phyloP scores from a whole-genome alignment of 768 basidiomycete genomes.

The Lactarius indigo region DNA sequence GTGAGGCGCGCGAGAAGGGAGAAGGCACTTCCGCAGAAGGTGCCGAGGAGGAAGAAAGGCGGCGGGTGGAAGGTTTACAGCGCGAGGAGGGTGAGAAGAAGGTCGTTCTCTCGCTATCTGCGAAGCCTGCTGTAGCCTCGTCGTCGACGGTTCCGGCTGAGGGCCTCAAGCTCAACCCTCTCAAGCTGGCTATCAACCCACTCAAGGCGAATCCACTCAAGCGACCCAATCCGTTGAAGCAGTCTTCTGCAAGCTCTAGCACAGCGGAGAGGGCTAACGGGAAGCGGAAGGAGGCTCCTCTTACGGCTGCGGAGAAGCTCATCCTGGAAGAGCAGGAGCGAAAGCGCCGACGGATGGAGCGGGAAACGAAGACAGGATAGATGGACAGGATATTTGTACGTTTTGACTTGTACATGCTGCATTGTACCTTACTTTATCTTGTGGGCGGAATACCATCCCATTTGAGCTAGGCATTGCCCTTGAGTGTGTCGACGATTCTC shows the following conservation, averaged over 20 bases:
- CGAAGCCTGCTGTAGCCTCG: slow-evolving; percentile 43
- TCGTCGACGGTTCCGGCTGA: slow-evolving; percentile 35
- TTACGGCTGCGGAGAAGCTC: slow-evolving; percentile 82
- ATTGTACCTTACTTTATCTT: slow-evolving; percentile 9
- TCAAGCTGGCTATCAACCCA: slow-evolving; percentile 54
- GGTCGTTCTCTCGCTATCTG: slow-evolving; percentile 67
- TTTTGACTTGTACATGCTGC: background rate
- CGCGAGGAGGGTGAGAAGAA: slow-evolving; percentile 69
- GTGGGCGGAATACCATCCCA: background rate
- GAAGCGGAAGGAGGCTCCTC: slow-evolving; percentile 55
- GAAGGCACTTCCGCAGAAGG: slow-evolving; percentile 32
- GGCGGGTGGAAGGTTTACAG: slow-evolving; percentile 58
- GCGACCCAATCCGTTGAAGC: slow-evolving; percentile 72
- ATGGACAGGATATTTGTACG: slow-evolving; percentile 10
- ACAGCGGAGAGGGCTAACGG: slow-evolving; percentile 44
- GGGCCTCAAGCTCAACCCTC: slow-evolving; percentile 58
- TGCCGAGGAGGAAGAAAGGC: slow-evolving; percentile 34
- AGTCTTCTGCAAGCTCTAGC: slow-evolving; percentile 36
- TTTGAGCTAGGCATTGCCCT: background rate
- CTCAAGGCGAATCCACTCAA: slow-evolving; percentile 68
- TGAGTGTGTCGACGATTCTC: background rate
- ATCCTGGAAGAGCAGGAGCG: slow-evolving; percentile 90
- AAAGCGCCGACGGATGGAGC: slow-evolving; percentile 75
- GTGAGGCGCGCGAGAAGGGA: slow-evolving; percentile 40
- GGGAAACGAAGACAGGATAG: slow-evolving; percentile 32